These are phyloP conservation scores for Dittrichia graveolens DNA, from an alignment of 129 eudicot genomes.

Conservation along the genomic window DNA sequence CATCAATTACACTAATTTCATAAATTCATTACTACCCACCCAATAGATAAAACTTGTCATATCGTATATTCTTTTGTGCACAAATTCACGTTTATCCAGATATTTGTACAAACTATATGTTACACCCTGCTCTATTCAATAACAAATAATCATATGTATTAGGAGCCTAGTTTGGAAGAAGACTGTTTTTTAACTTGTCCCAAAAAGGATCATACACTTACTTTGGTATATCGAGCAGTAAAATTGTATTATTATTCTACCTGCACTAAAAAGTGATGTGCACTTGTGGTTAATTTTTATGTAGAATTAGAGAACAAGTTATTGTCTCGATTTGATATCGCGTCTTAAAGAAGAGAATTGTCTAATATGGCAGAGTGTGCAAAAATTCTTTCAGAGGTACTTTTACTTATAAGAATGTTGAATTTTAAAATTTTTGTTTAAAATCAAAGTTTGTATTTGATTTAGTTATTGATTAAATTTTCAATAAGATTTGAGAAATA, in stretches of 20 bases:
- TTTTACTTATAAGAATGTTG: slow-evolving; percentile 10
- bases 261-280: slow-evolving; percentile 12
- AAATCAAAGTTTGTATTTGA: not conserved
- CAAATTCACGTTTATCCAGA: no score
- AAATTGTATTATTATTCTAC: not conserved
- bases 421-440: slow-evolving; percentile 1
- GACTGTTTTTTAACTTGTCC: not conserved
- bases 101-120: no score
- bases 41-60: no score
- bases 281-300: slow-evolving; percentile 25
- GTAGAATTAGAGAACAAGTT: slow-evolving; percentile 86
- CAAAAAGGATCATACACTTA: slow-evolving; percentile 14
- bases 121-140: not conserved
- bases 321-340: slow-evolving; percentile 72
- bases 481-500: not conserved
- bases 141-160: slow-evolving; percentile 5
- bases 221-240: slow-evolving; percentile 15
- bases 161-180: slow-evolving; percentile 21
- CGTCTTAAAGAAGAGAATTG: slow-evolving; percentile 84
- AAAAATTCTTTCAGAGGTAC: slow-evolving; percentile 83
- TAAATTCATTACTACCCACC: no score
- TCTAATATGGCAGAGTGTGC: slow-evolving; percentile 94
- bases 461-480: not conserved
- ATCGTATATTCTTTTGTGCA: no score
- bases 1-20: no score